Conservation (phyloP, 148 eudicot species). For the Camellia lanceoleosa region DNA sequence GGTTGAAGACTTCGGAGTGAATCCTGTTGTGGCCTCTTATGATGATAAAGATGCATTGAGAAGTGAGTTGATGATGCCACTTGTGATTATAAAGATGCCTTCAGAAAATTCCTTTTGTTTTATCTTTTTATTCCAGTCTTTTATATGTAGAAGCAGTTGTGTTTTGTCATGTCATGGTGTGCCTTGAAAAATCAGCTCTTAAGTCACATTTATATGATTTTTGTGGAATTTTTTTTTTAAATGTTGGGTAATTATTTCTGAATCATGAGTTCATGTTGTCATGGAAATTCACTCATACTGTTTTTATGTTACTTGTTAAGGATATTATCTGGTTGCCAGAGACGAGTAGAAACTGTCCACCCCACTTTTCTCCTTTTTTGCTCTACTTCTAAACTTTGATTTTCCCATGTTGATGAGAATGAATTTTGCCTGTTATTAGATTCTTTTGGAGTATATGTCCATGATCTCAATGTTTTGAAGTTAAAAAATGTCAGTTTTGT, state of each 20-base stretch:
- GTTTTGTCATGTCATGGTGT: neutral
- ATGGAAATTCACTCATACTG: neutral
- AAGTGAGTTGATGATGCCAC: slow-evolving; percentile 52
- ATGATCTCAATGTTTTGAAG: slow-evolving; percentile 4
- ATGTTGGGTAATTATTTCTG: neutral
- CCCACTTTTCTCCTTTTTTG: neutral
- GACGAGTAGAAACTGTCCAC: neutral
- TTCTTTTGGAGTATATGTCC: neutral
- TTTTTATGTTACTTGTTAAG: neutral
- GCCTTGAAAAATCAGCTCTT: neutral
- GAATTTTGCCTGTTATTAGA: neutral
- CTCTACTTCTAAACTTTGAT: neutral
- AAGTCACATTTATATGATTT: neutral
- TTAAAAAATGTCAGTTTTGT: neutral
- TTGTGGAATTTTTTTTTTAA: neutral
- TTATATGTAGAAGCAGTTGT: neutral
- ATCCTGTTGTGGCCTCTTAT: slow-evolving; percentile 31
- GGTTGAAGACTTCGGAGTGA: slow-evolving; percentile 58
- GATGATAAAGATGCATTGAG: slow-evolving; percentile 76
- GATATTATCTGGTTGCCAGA: neutral
- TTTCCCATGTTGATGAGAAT: neutral
- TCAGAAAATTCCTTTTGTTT: neutral
- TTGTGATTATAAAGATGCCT: slow-evolving; percentile 8
- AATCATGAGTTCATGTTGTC: neutral
- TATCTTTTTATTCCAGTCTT: neutral